Base-by-base conservation (phyloP, 2,329 filamentous ascomycete species). In the Mycosphaerelloides madeirae region DNA sequence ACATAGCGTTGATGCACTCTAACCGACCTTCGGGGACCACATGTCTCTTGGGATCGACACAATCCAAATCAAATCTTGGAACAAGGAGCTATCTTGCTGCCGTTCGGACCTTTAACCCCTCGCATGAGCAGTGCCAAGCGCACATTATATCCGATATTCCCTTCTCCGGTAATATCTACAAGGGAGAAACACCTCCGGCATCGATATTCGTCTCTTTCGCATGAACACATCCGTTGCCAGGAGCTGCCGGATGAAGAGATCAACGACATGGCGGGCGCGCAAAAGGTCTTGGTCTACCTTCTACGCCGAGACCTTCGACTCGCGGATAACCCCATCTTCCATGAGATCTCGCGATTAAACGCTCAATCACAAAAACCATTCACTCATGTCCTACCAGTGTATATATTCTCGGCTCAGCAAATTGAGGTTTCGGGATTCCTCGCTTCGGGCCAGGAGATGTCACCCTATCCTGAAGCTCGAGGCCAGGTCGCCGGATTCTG, bases 371-470 rank as follows among this genome's bases (percentile, higher is more conserved):
- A 71, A 51, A 59, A 60, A 25, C 64, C 68, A 47, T 62, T 64
- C 66, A 85, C 83, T 1, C 84, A 90, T 60, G 62, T 90, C 1
- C 70, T 91, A 1, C 86, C 86, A 6, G 66, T 88, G 31, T 87
- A 82, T 59, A 69, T 87, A 15, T 80, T 89, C 40, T 73, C 80
- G 0, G 77, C 84, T 2, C 73, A 85, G 40, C 85, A 91, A 55
- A 69, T 90, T 16, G 85, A 91, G 60, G 72, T 86, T 1, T 85
- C 83, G 0, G 87, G 87, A 1, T 86, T 91, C 56, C 66, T 90
- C n/a, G 65, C 68, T 12, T 57, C 35, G 62, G 74, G 35, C 68
- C 71, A 9, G 56, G 66, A 38, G 43, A 66, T 70, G 38, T 84
- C 76, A 6, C 86, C 86, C 0, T 89, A 85, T 50, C 81, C 81